Base-by-base conservation (phyloP, 768 basidiomycete species). In the Pisolithus microcarpus region DNA sequence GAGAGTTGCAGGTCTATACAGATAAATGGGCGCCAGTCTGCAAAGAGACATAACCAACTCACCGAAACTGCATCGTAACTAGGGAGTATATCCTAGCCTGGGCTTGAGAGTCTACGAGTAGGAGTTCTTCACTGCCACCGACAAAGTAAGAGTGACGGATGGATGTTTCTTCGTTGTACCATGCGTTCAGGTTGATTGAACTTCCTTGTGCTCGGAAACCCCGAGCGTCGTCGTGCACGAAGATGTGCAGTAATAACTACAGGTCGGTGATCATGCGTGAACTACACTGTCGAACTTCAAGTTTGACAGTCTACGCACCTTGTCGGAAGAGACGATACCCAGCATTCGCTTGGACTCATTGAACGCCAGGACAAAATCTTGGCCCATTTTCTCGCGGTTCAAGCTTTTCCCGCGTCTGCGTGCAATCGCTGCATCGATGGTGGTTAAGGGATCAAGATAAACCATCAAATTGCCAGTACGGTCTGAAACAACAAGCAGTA, bases 31-130 rank as follows among this genome's bases (percentile, higher is more conserved):
- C 4, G 4, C 28, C 4, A 24, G 21, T 43, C 13, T 15, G 31
- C 13, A 42, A 10, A 40, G 30, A 15, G 16, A 3, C 24, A 18
- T 4, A 19, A 7, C 15, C 5, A 30, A 50, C 65, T 43, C 31
- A 79, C 78, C 79, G 61, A 49, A 77, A 79, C 46, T 75, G 73
- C 52, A 74, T 70, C 0, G 75, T 73, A 6, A 74, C 59, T 26
- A 78, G 57, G 2, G 78, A 79, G 53, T 71, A 78, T 21, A 79
- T 68, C 7, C 78, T 62, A 1, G 67, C 75, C 30, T 68, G 65
- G 1, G 61, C 62, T 10, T 48, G 50, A 1, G 65, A 64, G 49
- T 80, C 79, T 11, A 79, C 61, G 0, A 80, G 56, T 1, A 76
- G 57, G 5, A 80, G 42, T 48, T 80, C 79, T 51, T 80, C 79